Base-by-base conservation (phyloP, 164 flowering plant species). In the Magnolia kwangsiensis region DNA sequence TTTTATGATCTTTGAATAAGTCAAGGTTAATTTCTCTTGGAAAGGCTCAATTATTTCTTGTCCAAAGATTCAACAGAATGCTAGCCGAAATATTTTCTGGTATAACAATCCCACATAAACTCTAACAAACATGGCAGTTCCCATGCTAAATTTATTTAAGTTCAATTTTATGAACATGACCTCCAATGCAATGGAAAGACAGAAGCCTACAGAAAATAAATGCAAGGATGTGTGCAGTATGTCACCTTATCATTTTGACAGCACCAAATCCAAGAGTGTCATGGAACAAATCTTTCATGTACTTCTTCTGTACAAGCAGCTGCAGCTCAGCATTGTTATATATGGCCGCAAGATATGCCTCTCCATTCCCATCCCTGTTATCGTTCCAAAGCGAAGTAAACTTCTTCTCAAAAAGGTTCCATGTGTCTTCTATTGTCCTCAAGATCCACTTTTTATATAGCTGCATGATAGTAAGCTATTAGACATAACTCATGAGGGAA, bases 211-310 rank as follows among this genome's bases (percentile, higher is more conserved):
- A 72, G 27, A 77, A 20, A 50, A 6, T 20, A 61, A 37, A 16
- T 67, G 10, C 29, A 65, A 65, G 13, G 31, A 68, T 24, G 10
- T 29, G 16, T 31, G 20, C 21, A 24, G 13, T 16, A 59, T 16
- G 80, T 82, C 73, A 96, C 99, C 99, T 90, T 78, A 94, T 96
- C 97, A 96, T 96, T 87, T 96, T 94, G 66, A 97, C 97, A 77
- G 97, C 88, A 80, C 96, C 98, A 88, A 96, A 96, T 70, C 99
- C 99, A 75, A 96, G 95, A 63, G 90, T 80, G 79, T 94, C 99
- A 77, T 94, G 96, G 76, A 96, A 87, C 82, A 96, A 79, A 45
- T 90, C 90, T 69, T 73, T 77, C 88, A 93, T 81, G 77, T 76
- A 96, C 77, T 86, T 88, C 74, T 83, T 78, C 70, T 90, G 92